phyloP scores from a whole-genome alignment of 2,329 filamentous ascomycete genomes.

The Ambrosiella beaveri region DNA sequence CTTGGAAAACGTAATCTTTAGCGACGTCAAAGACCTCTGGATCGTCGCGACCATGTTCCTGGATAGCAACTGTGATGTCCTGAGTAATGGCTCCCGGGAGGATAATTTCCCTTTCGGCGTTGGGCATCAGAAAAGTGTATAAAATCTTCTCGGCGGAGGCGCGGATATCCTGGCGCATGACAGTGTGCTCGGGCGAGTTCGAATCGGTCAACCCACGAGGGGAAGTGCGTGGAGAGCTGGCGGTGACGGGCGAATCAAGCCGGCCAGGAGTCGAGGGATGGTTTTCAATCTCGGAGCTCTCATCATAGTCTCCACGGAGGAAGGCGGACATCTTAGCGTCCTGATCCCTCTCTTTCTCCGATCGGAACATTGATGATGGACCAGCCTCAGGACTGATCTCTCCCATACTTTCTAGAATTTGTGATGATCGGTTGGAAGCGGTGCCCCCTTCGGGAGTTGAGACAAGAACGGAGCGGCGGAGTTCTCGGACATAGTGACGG shows the following conservation, averaged over 20 bases:
- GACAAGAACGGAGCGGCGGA: constrained; percentile 81
- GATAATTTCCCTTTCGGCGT: constrained; percentile 92
- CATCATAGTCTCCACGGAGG: constrained; percentile 45
- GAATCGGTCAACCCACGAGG: constrained; percentile 51
- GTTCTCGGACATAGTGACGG: constrained; percentile 88
- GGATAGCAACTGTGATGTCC: constrained; percentile 73
- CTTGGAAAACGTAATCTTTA: constrained; percentile 98
- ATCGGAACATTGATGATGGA: constrained; percentile 43
- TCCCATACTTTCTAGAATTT: constrained; percentile 54
- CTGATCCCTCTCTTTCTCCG: constrained; percentile 57
- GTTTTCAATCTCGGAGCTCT: constrained; percentile 3
- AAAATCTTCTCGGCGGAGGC: constrained; percentile 94
- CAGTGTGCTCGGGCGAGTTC: constrained; percentile 66
- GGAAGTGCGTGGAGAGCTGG: constrained; percentile 36
- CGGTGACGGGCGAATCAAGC: constrained; percentile 19
- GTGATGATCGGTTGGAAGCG: constrained; percentile 69
- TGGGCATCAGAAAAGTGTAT: constrained; percentile 90
- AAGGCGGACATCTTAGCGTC: constrained; percentile 88
- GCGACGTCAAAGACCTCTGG: constrained; percentile 94
- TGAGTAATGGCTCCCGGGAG: constrained; percentile 74
- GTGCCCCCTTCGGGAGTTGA: constrained; percentile 84
- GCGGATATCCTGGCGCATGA: constrained; percentile 76
- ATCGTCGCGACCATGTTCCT: constrained; percentile 81
- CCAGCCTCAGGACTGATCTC: constrained; percentile 45
- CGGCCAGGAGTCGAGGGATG: background rate